phyloP scores from a whole-genome alignment of 2,329 filamentous ascomycete species.

The Cyclaneusma minus region DNA sequence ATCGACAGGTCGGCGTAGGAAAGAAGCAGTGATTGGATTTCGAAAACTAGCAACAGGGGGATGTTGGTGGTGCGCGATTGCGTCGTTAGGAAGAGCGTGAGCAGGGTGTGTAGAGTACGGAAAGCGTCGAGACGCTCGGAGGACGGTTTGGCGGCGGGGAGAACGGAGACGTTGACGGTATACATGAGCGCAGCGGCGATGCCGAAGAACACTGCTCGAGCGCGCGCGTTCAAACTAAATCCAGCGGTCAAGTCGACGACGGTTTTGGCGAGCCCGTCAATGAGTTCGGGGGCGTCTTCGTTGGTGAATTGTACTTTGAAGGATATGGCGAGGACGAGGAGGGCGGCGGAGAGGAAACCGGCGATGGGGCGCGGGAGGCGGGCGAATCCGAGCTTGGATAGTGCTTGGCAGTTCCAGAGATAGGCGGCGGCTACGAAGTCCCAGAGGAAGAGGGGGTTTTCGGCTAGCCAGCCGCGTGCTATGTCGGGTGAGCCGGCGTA shows the following conservation, averaged over 20 bases:
- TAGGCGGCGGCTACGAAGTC: constrained; percentile 54
- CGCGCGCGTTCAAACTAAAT: constrained; percentile 16
- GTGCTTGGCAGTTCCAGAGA: constrained; percentile 25
- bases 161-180: constrained; percentile 27
- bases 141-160: constrained; percentile 15
- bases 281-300: constrained; percentile 75
- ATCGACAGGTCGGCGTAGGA: constrained; percentile 29
- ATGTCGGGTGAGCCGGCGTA: constrained; percentile 84
- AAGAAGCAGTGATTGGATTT: constrained; percentile 38
- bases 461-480: constrained; percentile 51
- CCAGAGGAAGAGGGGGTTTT: constrained; percentile 60
- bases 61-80: constrained; percentile 78
- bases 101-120: constrained; percentile 47
- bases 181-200: constrained; percentile 21
- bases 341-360: constrained; percentile 19
- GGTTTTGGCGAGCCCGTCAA: constrained; percentile 26
- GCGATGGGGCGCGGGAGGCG: constrained; percentile 14
- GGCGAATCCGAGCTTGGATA: constrained; percentile 12
- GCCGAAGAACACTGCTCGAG: constrained; percentile 31
- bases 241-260: constrained; percentile 11
- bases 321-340: constrained; percentile 44
- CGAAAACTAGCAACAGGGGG: constrained; percentile 67
- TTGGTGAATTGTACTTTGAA: constrained; percentile 88
- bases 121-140: constrained; percentile 9
- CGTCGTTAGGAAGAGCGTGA: constrained; percentile 68